Base-by-base conservation (phyloP, 2,329 filamentous ascomycete species). In the Penicillium brevicompactum region DNA sequence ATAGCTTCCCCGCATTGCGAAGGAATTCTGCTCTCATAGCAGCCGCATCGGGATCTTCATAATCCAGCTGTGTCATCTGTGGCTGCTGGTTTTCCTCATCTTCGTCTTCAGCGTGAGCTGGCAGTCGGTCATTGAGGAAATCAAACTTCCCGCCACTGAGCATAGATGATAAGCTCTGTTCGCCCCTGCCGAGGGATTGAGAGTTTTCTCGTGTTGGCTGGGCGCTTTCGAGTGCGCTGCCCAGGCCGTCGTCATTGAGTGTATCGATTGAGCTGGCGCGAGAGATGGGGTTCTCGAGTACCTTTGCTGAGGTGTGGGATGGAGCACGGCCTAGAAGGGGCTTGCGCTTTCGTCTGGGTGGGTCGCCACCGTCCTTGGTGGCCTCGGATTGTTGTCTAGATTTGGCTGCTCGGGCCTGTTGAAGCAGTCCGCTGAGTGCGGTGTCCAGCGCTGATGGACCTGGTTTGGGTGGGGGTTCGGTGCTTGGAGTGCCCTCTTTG, bases 1-100 rank as follows among this genome's bases (percentile, higher is more conserved):
- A 57, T 65, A 80, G 31, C 65, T 83, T 64, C 67, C 78, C 59
- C 1, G 70, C 70, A 49, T 70, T 58, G 4, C 80, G 78, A 59
- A 82, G 78, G 27, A 80, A 80, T 37, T 79, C 81, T 32, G 84
- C 82, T n/a, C 81, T 80, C 64, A 84, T 83, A 51, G 79, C 80
- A 11, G 79, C 77, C 2, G 82, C 82, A 44, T 85, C 77, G 1
- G 76, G 71, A 56, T 80, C 78, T 54, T 80, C 77, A 53, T 80
- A 80, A 27, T 76, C 75, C 16, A 80, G 63, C 60, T 80, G 78
- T 5, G 78, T 80, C 74, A 78, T 74, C 13, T 69, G 70, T 13
- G 76, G 74, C 7, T 68, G 64, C 51, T 75, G 69, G 10, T 72
- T 62, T 45, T 70, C 71, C 49, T 72, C 70, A 10, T 70, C 61